Conservation (phyloP, 2,329 filamentous ascomycete genomes). For the Tricladium varicosporioides region DNA sequence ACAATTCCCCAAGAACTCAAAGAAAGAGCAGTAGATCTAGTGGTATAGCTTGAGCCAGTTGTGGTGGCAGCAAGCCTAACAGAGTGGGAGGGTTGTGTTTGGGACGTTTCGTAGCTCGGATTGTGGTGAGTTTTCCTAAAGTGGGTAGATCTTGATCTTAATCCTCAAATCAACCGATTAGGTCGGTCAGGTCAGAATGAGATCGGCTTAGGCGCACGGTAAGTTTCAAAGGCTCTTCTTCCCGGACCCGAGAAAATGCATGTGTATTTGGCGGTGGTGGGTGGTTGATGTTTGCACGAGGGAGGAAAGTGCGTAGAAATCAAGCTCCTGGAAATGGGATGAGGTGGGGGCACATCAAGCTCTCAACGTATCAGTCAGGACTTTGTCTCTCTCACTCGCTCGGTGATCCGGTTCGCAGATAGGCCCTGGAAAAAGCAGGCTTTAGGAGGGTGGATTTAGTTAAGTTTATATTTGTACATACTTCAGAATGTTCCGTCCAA, state of each 20-base stretch:
- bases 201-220: neutral
- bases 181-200: neutral
- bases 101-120: neutral
- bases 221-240: neutral
- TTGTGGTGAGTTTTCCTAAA: constrained; percentile 12
- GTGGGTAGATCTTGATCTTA: constrained; percentile 3
- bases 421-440: neutral
- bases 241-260: neutral
- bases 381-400: neutral
- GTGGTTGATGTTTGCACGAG: neutral
- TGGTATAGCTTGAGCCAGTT: neutral
- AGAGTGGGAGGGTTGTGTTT: neutral
- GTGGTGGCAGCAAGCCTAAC: neutral
- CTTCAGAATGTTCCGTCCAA: too few species aligned
- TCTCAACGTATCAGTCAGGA: neutral
- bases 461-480: too few species aligned
- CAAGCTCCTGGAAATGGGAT: neutral
- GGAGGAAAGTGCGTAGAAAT: neutral
- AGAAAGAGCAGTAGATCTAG: neutral
- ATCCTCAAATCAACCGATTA: neutral
- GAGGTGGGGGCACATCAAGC: neutral
- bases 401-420: neutral
- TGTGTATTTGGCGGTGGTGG: neutral
- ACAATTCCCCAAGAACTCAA: constrained; percentile 32
- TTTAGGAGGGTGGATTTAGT: neutral